Evolutionary conservation across 2,329 filamentous ascomycete genomes (phyloP).

Genomic region (Coniochaeta prunicola): DNA sequence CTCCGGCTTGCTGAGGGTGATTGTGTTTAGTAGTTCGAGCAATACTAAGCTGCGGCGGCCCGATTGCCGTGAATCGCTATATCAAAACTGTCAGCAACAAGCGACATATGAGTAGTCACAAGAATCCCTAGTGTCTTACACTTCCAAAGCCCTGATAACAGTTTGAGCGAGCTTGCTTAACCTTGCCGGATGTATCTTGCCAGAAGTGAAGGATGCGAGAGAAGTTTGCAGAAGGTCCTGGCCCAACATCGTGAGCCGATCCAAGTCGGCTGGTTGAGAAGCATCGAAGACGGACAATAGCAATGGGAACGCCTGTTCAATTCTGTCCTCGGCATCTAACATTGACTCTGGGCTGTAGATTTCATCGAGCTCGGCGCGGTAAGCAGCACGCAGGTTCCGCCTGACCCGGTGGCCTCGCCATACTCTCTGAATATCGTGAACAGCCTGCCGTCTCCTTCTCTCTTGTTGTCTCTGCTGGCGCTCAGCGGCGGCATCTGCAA

Average conservation of each 20-base stretch:
- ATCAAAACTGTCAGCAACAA: background rate
- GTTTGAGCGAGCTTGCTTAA: constrained; percentile 27
- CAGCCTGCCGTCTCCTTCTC: constrained; percentile 67
- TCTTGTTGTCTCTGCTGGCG: constrained; percentile 74
- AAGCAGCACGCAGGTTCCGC: constrained; percentile 45
- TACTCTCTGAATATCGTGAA: constrained; percentile 64
- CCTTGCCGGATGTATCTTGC: constrained; percentile 19
- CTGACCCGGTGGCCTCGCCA: constrained; percentile 75
- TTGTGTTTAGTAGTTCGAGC: background rate
- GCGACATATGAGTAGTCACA: background rate
- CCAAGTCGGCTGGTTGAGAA: constrained; percentile 35
- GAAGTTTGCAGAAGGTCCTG: constrained; percentile 31
- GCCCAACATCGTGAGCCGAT: constrained; percentile 37
- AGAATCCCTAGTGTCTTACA: constrained; percentile 9
- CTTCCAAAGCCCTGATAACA: constrained; percentile 26
- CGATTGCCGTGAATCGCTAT: background rate
- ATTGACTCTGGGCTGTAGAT: constrained; percentile 35
- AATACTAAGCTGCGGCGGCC: background rate
- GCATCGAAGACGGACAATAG: constrained; percentile 43
- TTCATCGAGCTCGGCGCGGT: constrained; percentile 57
- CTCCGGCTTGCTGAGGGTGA: background rate
- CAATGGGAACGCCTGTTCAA: constrained; percentile 35
- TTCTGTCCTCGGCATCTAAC: constrained; percentile 25
- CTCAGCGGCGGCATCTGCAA: constrained; percentile 83
- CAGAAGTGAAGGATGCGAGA: constrained; percentile 26